Conservation (phyloP, 2,329 filamentous ascomycete genomes). For the Penicillium nordicum region DNA sequence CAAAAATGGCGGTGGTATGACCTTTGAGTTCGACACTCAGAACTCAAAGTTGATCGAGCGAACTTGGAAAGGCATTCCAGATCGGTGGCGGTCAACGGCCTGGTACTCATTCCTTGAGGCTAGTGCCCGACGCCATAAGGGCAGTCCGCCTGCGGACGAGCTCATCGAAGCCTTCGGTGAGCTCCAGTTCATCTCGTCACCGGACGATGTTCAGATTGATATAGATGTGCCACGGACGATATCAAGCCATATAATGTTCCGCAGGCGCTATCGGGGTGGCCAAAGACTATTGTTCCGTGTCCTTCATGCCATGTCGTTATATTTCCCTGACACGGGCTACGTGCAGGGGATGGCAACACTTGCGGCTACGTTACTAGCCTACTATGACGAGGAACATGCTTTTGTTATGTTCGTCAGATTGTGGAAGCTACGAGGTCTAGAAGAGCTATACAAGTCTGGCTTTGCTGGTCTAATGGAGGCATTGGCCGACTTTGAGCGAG, state of each 20-base stretch:
- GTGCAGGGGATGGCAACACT: slow-evolving; percentile 97
- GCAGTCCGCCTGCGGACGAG: slow-evolving; percentile 64
- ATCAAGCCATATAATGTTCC: slow-evolving; percentile 95
- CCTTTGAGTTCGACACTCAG: slow-evolving; percentile 74
- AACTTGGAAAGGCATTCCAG: slow-evolving; percentile 97
- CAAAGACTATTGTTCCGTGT: slow-evolving; percentile 90
- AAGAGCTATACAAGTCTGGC: slow-evolving; percentile 75
- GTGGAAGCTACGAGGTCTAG: slow-evolving; percentile 84
- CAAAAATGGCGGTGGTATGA: slow-evolving; percentile 58
- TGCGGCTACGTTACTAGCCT: slow-evolving; percentile 87
- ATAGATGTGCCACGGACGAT: slow-evolving; percentile 95
- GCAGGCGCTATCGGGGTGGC: slow-evolving; percentile 82
- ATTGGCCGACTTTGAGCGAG: slow-evolving; percentile 75
- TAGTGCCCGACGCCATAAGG: slow-evolving; percentile 64
- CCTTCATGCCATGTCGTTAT: slow-evolving; percentile 84
- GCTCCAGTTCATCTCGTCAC: slow-evolving; percentile 69
- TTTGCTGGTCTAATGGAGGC: slow-evolving; percentile 86
- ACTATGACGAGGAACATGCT: slow-evolving; percentile 90
- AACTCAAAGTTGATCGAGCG: slow-evolving; percentile 84
- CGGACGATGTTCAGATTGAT: slow-evolving; percentile 95
- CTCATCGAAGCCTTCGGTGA: slow-evolving; percentile 70
- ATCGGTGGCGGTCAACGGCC: slow-evolving; percentile 86
- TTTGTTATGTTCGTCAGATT: slow-evolving; percentile 97
- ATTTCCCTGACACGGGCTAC: slow-evolving; percentile 88
- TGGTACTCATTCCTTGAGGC: slow-evolving; percentile 90